These are phyloP conservation scores for Clitopilus hobsonii DNA, from an alignment of 768 basidiomycete genomes.

Conservation along the genomic window DNA sequence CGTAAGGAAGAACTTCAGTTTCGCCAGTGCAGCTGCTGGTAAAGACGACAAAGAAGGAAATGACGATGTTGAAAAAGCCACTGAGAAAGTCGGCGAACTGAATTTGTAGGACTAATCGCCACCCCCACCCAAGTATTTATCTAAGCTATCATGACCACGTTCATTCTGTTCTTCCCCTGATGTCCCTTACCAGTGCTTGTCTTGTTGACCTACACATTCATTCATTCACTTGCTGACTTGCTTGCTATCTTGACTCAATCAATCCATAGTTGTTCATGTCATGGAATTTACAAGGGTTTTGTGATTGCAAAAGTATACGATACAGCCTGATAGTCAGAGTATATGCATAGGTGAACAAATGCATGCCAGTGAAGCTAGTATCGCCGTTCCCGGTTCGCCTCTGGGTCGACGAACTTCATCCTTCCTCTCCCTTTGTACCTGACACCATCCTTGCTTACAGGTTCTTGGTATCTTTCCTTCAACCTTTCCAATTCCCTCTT, in stretches of 20 bases:
- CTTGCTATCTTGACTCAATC: slow-evolving; percentile 1
- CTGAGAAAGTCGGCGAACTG: slow-evolving; percentile 18
- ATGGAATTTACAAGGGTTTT: too few relatives aligned
- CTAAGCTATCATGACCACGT: not conserved
- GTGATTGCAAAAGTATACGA: too few relatives aligned
- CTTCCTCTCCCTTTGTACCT: slow-evolving; percentile 52
- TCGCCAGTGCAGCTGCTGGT: slow-evolving; percentile 51
- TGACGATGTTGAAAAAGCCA: slow-evolving; percentile 10
- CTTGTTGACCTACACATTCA: too few relatives aligned
- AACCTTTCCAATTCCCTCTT: slow-evolving; percentile 46
- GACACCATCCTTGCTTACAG: slow-evolving; percentile 38
- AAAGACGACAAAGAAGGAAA: slow-evolving; percentile 12
- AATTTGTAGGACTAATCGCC: not conserved
- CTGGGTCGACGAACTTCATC: slow-evolving; percentile 1
- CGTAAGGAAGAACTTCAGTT: slow-evolving; percentile 74
- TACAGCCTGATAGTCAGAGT: too few relatives aligned
- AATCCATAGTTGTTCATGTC: too few relatives aligned
- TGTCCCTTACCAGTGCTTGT: not conserved
- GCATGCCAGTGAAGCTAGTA: too few relatives aligned
- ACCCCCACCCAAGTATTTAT: slow-evolving; percentile 2
- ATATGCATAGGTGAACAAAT: too few relatives aligned
- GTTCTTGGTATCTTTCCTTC: slow-evolving; percentile 28
- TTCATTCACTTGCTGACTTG: too few relatives aligned
- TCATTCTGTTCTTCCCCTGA: too few relatives aligned
- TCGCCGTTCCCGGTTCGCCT: not conserved